A percentile compares a stretch with the other conserved stretches of the same genome.
These are phyloP conservation scores for Lyophyllum atratum DNA, from an alignment of 768 basidiomycete species.

Conservation along the genomic window DNA sequence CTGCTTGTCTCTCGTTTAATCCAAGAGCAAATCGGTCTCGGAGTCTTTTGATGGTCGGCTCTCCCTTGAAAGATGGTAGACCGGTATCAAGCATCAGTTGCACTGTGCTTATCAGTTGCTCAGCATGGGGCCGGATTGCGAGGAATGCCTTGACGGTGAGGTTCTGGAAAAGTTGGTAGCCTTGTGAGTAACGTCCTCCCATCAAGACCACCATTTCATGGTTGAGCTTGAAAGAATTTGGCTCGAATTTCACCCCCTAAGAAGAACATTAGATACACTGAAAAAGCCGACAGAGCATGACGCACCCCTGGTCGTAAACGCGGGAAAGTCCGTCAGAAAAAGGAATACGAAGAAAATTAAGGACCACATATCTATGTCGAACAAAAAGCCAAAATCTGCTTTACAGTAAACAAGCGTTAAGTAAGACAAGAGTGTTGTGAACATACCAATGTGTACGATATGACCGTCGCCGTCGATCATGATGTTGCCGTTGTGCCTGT, in stretches of 20 bases:
- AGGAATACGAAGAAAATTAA: slow-evolving; percentile 3
- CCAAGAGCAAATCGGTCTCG: slow-evolving; percentile 84
- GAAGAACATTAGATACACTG: slow-evolving; percentile 1
- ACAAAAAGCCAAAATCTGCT: slow-evolving; percentile 93
- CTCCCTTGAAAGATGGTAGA: slow-evolving; percentile 96
- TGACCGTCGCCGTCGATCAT: slow-evolving; percentile 99
- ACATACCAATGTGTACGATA: slow-evolving; percentile 91
- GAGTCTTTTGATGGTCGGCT: slow-evolving; percentile 84
- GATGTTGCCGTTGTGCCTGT: slow-evolving; percentile 98
- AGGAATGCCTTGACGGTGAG: slow-evolving; percentile 96
- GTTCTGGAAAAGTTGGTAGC: slow-evolving; percentile 92
- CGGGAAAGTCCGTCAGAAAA: slow-evolving; percentile 28
- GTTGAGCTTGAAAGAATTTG: slow-evolving; percentile 95
- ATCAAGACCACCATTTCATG: slow-evolving; percentile 98
- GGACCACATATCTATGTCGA: slow-evolving; percentile 92
- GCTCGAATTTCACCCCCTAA: slow-evolving; percentile 98
- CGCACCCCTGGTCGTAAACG: slow-evolving; percentile 70
- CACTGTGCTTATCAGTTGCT: slow-evolving; percentile 86
- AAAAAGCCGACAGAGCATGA: slow-evolving; percentile 10
- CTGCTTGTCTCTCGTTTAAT: slow-evolving; percentile 86
- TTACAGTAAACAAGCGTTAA: not conserved
- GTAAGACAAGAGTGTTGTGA: not conserved
- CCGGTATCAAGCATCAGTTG: slow-evolving; percentile 95
- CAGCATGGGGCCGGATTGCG: slow-evolving; percentile 91
- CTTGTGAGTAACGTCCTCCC: slow-evolving; percentile 94